Percentiles rank a stretch among this genome's conserved stretches.
phyloP scores from a whole-genome alignment of 352 stramenopile species.

The Phytophthora ramorum region DNA sequence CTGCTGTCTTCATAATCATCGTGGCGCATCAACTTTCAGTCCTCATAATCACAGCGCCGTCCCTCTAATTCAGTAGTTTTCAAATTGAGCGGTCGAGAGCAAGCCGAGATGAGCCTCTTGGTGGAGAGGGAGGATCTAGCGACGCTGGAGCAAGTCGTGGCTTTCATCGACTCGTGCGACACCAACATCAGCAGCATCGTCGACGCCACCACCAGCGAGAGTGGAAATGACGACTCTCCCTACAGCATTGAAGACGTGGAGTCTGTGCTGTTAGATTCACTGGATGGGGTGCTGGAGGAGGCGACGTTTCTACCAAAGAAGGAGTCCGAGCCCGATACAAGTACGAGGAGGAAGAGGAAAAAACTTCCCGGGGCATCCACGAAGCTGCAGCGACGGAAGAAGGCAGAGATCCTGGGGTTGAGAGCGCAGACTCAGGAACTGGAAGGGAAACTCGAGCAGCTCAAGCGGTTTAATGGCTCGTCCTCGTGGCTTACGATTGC shows the following conservation, averaged over 20 bases:
- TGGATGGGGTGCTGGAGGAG: slow-evolving; percentile 11
- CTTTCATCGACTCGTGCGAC: slow-evolving; percentile 42
- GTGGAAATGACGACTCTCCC: slow-evolving; percentile 19
- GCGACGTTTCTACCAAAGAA: slow-evolving; percentile 18
- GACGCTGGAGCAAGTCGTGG: slow-evolving; percentile 33
- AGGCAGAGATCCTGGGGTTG: slow-evolving; percentile 33
- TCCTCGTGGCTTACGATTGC: slow-evolving; percentile 29
- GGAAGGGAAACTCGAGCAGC: slow-evolving; percentile 16
- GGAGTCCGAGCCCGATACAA: not conserved
- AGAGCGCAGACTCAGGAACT: slow-evolving; percentile 21
- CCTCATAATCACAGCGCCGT: slow-evolving; percentile 13
- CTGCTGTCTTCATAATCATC: slow-evolving; percentile 11
- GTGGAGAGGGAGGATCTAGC: slow-evolving; percentile 6
- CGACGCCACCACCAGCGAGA: slow-evolving; percentile 15
- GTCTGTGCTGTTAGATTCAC: slow-evolving; percentile 22
- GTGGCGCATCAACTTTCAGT: slow-evolving; percentile 10
- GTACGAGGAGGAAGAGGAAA: slow-evolving; percentile 24
- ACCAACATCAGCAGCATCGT: not conserved
- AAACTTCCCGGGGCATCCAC: slow-evolving; percentile 28
- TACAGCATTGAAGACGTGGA: slow-evolving; percentile 18
- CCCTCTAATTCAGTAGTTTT: slow-evolving; percentile 11
- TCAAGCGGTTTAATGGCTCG: slow-evolving; percentile 5
- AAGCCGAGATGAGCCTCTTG: slow-evolving; percentile 21
- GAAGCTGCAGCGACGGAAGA: slow-evolving; percentile 27
- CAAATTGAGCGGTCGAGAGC: slow-evolving; percentile 5